phyloP scores from a whole-genome alignment of 139 green algal species.

The Choricystis sp. region DNA sequence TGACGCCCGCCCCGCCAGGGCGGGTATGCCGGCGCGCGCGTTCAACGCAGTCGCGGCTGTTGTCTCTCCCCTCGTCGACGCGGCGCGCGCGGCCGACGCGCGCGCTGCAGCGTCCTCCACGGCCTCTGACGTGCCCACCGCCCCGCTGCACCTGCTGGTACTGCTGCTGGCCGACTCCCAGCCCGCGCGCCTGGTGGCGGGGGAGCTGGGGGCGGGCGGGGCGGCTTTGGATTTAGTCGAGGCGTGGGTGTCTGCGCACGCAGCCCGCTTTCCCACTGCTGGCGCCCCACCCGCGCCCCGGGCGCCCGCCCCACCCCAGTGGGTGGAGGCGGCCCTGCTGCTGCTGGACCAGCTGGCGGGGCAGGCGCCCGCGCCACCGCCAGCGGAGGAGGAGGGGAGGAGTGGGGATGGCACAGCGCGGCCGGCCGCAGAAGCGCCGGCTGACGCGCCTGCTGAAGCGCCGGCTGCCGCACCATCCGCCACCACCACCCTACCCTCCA shows the following conservation, averaged over 20 bases:
- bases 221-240: slow-evolving; percentile 36
- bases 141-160: slow-evolving; percentile 43
- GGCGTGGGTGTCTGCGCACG: slow-evolving; percentile 30
- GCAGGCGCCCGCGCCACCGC: slow-evolving; percentile 12
- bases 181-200: slow-evolving; percentile 19
- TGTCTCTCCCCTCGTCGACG: not conserved
- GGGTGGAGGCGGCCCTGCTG: slow-evolving; percentile 63
- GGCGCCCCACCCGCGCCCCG: not conserved
- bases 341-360: slow-evolving; percentile 43
- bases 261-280: too few relatives aligned
- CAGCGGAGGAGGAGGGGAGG: not conserved
- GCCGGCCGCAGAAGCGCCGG: not conserved
- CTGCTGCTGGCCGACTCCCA: slow-evolving; percentile 47
- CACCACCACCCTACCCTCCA: not conserved
- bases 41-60: not conserved
- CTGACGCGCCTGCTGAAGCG: not conserved
- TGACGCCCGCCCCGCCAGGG: too few relatives aligned
- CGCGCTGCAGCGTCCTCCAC: not conserved
- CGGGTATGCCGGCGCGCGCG: not conserved
- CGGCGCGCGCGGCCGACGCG: too few relatives aligned
- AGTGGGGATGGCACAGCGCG: too few relatives aligned
- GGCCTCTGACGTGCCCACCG: not conserved
- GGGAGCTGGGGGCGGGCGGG: slow-evolving; percentile 10
- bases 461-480: slow-evolving; percentile 3
- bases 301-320: slow-evolving; percentile 30